Conservation (phyloP, 2,329 filamentous ascomycete species). For the Epichloe glyceriae region DNA sequence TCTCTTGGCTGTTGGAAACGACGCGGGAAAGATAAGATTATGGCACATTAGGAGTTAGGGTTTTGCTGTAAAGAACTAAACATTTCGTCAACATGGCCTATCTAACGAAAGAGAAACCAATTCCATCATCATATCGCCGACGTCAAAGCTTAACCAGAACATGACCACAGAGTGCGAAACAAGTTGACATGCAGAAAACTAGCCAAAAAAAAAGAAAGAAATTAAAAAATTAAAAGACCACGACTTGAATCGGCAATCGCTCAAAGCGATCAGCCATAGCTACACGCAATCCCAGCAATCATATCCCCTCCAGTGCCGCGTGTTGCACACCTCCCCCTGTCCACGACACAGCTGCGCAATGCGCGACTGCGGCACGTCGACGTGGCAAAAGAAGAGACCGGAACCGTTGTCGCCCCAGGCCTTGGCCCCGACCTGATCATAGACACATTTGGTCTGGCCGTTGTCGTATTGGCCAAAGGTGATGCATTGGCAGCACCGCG, state of each 20-base stretch:
- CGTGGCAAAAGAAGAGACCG: background rate
- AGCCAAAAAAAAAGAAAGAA: too few relatives aligned
- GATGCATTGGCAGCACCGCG: background rate
- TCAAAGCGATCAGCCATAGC: background rate
- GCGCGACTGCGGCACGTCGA: background rate
- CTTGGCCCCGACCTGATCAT: background rate
- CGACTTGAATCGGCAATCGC: too few relatives aligned
- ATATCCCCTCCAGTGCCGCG: background rate
- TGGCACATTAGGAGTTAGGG: slow-evolving; percentile 70
- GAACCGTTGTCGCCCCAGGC: background rate
- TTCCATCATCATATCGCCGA: too few relatives aligned
- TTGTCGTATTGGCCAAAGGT: background rate
- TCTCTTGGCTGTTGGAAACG: slow-evolving; percentile 75
- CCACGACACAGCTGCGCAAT: background rate
- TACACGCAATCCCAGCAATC: background rate
- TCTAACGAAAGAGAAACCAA: too few relatives aligned
- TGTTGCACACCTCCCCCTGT: background rate
- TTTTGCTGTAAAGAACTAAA: background rate
- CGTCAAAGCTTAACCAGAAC: too few relatives aligned
- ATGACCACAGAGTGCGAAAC: too few relatives aligned
- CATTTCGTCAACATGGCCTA: too few relatives aligned
- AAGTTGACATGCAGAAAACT: too few relatives aligned
- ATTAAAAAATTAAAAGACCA: too few relatives aligned
- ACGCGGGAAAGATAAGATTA: slow-evolving; percentile 72
- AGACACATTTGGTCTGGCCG: background rate